A percentile compares a stretch with the other conserved stretches of the same genome.
These are phyloP conservation scores for Fabrea salina DNA, from an alignment of 169 alveolate genomes.

Conservation along the genomic window DNA sequence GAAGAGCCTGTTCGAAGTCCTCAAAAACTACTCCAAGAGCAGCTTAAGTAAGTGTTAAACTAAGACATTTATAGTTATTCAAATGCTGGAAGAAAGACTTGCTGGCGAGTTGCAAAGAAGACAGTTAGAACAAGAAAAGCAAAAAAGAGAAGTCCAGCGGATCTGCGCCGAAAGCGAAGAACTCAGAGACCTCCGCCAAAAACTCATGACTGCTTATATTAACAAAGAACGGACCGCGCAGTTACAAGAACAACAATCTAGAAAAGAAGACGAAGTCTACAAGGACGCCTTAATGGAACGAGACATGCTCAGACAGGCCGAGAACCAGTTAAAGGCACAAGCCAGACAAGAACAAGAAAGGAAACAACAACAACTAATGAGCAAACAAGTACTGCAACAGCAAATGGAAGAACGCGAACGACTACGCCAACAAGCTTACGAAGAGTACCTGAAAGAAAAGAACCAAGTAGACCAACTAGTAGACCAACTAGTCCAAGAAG, in stretches of 20 bases:
- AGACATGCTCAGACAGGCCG: constrained; percentile 26
- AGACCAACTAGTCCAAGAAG: constrained; percentile 59
- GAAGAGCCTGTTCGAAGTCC: neutral
- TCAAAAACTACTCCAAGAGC: neutral
- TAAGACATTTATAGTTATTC: neutral
- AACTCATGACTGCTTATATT: constrained; percentile 51
- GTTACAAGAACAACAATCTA: constrained; percentile 47
- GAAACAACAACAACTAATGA: neutral
- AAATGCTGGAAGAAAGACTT: constrained; percentile 37
- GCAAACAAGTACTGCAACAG: constrained; percentile 44
- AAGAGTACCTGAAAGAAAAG: constrained; percentile 60
- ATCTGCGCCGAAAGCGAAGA: constrained; percentile 33
- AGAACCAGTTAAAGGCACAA: constrained; percentile 4
- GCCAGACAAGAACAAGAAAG: constrained; percentile 10
- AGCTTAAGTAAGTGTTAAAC: too few species aligned
- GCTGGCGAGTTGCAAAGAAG: constrained; percentile 36
- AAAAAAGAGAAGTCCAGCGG: constrained; percentile 19
- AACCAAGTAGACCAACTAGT: constrained; percentile 61
- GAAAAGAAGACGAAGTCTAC: constrained; percentile 39
- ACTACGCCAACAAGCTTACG: constrained; percentile 55
- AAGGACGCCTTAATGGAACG: constrained; percentile 32
- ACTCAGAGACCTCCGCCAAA: constrained; percentile 40
- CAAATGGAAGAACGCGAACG: constrained; percentile 59
- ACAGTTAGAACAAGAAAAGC: neutral
- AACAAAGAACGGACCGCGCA: constrained; percentile 63